phyloP scores from a whole-genome alignment of 2,329 filamentous ascomycete genomes.

The Lasiodiplodia hormozganensis region DNA sequence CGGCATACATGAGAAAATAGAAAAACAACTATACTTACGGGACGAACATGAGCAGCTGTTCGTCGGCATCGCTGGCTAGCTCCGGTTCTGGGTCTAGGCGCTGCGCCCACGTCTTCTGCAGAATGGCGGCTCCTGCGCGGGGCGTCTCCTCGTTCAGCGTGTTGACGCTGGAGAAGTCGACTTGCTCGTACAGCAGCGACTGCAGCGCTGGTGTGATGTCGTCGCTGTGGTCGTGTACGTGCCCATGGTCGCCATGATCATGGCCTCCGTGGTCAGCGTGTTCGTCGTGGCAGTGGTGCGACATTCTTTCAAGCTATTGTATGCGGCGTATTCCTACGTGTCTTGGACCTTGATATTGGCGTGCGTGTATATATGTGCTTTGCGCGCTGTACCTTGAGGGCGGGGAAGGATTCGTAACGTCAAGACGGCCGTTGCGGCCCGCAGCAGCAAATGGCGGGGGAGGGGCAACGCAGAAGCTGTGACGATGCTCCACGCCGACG shows the following conservation, averaged over 20 bases:
- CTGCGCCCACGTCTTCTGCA: constrained; percentile 92
- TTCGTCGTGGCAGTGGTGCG: constrained; percentile 48
- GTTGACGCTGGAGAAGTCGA: constrained; percentile 83
- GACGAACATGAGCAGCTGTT: constrained; percentile 90
- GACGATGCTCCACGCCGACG: constrained; percentile 6
- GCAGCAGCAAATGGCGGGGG: constrained; percentile 17
- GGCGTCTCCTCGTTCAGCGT: constrained; percentile 82
- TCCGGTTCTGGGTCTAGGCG: constrained; percentile 74
- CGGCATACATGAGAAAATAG: no score
- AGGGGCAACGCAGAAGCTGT: constrained; percentile 18
- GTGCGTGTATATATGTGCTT: background rate
- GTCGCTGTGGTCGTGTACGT: constrained; percentile 84
- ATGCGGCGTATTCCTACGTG: background rate
- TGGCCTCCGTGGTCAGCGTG: constrained; percentile 61
- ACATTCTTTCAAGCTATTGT: constrained; percentile 10
- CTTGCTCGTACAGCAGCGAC: constrained; percentile 87
- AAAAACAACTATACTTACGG: constrained; percentile 63
- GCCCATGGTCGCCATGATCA: constrained; percentile 53
- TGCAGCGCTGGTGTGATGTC: constrained; percentile 92
- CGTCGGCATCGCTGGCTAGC: constrained; percentile 84
- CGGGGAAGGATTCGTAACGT: background rate
- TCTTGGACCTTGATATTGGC: background rate
- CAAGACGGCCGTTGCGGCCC: background rate
- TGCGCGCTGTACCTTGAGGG: constrained; percentile 1
- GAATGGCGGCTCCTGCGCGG: constrained; percentile 73